phyloP scores from a whole-genome alignment of 2,329 filamentous ascomycete genomes.

The Fusarium keratoplasticum region DNA sequence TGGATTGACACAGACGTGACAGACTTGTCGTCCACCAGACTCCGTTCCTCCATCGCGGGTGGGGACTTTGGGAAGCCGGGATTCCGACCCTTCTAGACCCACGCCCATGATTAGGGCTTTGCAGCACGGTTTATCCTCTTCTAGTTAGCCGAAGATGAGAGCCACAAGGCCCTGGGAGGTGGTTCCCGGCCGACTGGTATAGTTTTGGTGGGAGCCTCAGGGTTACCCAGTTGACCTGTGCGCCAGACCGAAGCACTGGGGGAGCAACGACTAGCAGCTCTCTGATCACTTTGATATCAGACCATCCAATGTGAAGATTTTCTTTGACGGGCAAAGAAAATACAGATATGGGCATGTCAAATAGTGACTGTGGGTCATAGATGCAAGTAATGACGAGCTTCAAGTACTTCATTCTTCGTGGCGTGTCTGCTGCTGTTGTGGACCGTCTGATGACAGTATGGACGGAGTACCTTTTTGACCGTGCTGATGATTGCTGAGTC shows the following conservation, averaged over 20 bases:
- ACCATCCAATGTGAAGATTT: not conserved
- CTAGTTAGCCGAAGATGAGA: constrained; percentile 36
- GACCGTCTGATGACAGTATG: constrained; percentile 25
- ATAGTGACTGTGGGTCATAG: constrained; percentile 17
- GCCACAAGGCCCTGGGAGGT: constrained; percentile 23
- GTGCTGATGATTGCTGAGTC: constrained; percentile 16
- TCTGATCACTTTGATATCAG: constrained; percentile 1
- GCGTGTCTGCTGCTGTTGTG: constrained; percentile 7
- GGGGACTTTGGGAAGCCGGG: constrained; percentile 13
- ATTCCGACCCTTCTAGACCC: constrained; percentile 25
- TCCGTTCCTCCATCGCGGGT: constrained; percentile 23
- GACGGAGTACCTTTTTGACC: constrained; percentile 2
- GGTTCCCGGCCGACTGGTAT: constrained; percentile 36
- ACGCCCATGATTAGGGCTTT: constrained; percentile 33
- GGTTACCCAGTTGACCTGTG: constrained; percentile 22
- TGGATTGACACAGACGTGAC: constrained; percentile 26
- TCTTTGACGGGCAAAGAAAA: not conserved
- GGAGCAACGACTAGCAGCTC: constrained; percentile 1
- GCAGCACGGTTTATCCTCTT: constrained; percentile 27
- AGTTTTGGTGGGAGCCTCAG: constrained; percentile 26
- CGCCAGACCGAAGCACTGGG: constrained; percentile 3
- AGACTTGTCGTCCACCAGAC: constrained; percentile 26
- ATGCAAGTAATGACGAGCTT: constrained; percentile 26
- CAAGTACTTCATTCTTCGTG: constrained; percentile 25
- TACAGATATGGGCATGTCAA: not conserved